Evolutionary conservation across 352 stramenopile species (phyloP).

Genomic region (Phytophthora citrophthora): DNA sequence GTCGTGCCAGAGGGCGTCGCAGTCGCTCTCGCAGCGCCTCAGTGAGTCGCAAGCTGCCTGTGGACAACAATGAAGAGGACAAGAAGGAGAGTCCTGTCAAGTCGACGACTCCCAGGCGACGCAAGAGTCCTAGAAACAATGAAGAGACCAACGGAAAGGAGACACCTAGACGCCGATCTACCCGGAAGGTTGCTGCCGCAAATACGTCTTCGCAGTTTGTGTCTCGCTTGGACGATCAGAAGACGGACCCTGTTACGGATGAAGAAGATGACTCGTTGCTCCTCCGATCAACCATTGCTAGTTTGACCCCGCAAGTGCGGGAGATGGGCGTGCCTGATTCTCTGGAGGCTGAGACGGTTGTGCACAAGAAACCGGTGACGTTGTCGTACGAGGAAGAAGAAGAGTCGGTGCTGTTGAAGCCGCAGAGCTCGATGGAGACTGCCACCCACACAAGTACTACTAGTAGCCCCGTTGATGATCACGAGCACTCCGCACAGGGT

Average conservation of each 20-base stretch:
- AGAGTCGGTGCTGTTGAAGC: constrained; percentile 36
- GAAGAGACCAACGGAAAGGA: constrained; percentile 24
- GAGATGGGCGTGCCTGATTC: constrained; percentile 23
- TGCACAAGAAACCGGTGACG: constrained; percentile 44
- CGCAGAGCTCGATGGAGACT: constrained; percentile 10
- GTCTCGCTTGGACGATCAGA: constrained; percentile 41
- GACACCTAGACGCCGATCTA: constrained; percentile 23
- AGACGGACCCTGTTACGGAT: constrained; percentile 30
- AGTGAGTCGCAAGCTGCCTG: constrained; percentile 41
- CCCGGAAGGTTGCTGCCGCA: constrained; percentile 29
- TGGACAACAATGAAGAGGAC: constrained; percentile 27
- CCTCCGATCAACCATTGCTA: constrained; percentile 54
- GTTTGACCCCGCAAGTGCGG: constrained; percentile 42
- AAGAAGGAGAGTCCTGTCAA: constrained; percentile 16
- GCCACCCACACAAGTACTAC: constrained; percentile 11
- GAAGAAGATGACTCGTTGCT: constrained; percentile 60
- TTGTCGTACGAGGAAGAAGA: constrained; percentile 65
- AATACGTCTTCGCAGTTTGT: constrained; percentile 36
- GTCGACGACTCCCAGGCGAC: constrained; percentile 19
- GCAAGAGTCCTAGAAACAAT: constrained; percentile 23
- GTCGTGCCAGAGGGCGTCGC: constrained; percentile 41
- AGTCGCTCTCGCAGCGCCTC: constrained; percentile 74
- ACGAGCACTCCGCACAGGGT: constrained; percentile 10
- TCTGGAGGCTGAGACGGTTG: constrained; percentile 14
- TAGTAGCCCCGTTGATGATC: constrained; percentile 12